Conservation (phyloP, 2,329 filamentous ascomycete genomes). For the Cordyceps pruinosa region DNA sequence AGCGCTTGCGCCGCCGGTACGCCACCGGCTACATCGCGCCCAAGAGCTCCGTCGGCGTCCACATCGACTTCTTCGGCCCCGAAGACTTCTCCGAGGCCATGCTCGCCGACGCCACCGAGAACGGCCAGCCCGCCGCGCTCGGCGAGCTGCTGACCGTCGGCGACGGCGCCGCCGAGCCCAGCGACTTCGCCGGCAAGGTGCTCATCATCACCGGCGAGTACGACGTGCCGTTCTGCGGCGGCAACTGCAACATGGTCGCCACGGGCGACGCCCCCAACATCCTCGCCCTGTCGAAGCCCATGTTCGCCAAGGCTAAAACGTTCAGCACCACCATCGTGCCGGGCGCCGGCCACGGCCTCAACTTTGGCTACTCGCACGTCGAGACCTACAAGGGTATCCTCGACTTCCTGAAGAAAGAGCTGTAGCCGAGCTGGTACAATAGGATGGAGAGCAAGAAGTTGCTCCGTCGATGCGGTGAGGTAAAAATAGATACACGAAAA, state of each 20-base stretch:
- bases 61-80: constrained; percentile 47
- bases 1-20: constrained; percentile 25
- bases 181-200: constrained; percentile 45
- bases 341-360: constrained; percentile 44
- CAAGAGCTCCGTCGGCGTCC: constrained; percentile 38
- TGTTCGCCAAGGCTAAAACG: constrained; percentile 37
- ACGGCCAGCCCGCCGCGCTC: constrained; percentile 48
- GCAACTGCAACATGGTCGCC: constrained; percentile 46
- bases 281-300: constrained; percentile 33
- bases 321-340: constrained; percentile 51
- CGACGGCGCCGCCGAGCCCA: constrained; percentile 26
- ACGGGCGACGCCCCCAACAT: constrained; percentile 30
- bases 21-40: constrained; percentile 47
- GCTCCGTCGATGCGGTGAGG: not conserved
- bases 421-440: constrained; percentile 9
- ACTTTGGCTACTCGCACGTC: constrained; percentile 33
- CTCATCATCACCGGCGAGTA: constrained; percentile 47
- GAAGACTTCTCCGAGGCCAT: constrained; percentile 49
- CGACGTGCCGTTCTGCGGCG: constrained; percentile 54
- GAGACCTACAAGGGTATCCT: constrained; percentile 30
- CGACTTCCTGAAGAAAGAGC: constrained; percentile 27
- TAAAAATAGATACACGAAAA: not conserved
- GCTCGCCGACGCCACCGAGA: constrained; percentile 36
- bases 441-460: not conserved
- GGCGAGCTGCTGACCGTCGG: constrained; percentile 54